phyloP scores from a whole-genome alignment of 345 rosid species.

The Eucalyptus curtisii region DNA sequence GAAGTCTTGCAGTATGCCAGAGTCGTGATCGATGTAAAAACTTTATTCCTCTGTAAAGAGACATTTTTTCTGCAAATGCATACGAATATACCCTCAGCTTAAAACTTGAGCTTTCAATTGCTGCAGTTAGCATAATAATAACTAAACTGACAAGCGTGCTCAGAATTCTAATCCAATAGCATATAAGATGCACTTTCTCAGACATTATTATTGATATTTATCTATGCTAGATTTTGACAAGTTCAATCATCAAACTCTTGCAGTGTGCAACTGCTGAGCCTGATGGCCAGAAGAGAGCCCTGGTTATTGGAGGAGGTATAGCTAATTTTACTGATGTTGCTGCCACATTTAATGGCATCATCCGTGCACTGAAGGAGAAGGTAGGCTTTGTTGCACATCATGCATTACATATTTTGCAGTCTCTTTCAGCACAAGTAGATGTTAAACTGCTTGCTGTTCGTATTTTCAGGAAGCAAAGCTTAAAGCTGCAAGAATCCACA shows the following conservation, averaged over 20 bases:
- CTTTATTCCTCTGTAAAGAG: not conserved
- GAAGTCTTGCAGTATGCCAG: constrained; percentile 98
- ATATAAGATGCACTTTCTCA: not conserved
- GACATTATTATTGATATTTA: not conserved
- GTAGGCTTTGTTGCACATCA: constrained; percentile 11
- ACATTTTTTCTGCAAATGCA: not conserved
- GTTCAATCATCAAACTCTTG: not conserved
- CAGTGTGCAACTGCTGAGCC: constrained; percentile 92
- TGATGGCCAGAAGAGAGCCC: constrained; percentile 80
- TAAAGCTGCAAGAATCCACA: constrained; percentile 52
- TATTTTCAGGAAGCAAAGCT: constrained; percentile 54
- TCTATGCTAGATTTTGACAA: not conserved
- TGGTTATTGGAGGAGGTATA: constrained; percentile 92
- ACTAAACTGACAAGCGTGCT: not conserved
- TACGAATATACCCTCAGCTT: not conserved
- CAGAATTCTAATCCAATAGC: not conserved
- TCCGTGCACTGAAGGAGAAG: constrained; percentile 89
- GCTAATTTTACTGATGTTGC: constrained; percentile 98
- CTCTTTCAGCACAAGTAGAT: not conserved
- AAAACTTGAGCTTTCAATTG: not conserved
- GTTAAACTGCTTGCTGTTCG: not conserved
- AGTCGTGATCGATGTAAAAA: constrained; percentile 79
- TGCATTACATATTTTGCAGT: not conserved
- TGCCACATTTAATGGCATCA: constrained; percentile 92
- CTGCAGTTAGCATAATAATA: not conserved